A percentile compares a stretch with the other conserved stretches of the same genome.
Conservation (phyloP, 2,329 filamentous ascomycete species). For the Colletotrichum sp. region DNA sequence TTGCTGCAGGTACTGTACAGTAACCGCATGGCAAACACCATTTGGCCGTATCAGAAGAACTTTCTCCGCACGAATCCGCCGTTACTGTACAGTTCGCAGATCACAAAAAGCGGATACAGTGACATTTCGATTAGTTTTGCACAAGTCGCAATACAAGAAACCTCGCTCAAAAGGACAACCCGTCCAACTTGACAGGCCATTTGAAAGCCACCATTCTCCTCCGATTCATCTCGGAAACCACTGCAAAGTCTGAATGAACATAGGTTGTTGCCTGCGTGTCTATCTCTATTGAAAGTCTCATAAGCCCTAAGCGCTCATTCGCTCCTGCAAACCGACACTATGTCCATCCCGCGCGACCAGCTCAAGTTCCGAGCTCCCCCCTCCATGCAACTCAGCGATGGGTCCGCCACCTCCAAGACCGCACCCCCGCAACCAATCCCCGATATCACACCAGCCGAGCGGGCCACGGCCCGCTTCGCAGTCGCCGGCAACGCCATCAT, state of each 20-base stretch:
- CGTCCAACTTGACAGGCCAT: background rate
- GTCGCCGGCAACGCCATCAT: conserved; percentile 33
- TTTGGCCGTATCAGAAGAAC: background rate
- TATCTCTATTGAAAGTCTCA: background rate
- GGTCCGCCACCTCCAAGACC: conserved; percentile 8
- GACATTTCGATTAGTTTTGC: background rate
- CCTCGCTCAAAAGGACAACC: background rate
- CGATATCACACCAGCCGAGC: background rate
- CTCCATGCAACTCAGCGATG: conserved; percentile 14
- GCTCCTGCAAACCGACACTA: background rate
- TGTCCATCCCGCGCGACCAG: background rate
- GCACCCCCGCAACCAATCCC: background rate
- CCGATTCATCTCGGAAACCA: background rate
- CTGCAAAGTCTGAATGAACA: background rate
- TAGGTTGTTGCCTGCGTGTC: background rate
- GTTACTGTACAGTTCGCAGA: background rate
- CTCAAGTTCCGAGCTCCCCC: background rate
- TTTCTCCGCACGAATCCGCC: background rate
- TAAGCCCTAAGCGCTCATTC: background rate
- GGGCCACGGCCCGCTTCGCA: conserved; percentile 26
- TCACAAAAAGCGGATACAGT: background rate
- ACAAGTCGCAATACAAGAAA: background rate
- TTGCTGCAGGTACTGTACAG: background rate
- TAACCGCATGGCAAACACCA: background rate
- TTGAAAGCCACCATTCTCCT: background rate